Conservation (phyloP, 768 basidiomycete species). For the Lactarius sp. region DNA sequence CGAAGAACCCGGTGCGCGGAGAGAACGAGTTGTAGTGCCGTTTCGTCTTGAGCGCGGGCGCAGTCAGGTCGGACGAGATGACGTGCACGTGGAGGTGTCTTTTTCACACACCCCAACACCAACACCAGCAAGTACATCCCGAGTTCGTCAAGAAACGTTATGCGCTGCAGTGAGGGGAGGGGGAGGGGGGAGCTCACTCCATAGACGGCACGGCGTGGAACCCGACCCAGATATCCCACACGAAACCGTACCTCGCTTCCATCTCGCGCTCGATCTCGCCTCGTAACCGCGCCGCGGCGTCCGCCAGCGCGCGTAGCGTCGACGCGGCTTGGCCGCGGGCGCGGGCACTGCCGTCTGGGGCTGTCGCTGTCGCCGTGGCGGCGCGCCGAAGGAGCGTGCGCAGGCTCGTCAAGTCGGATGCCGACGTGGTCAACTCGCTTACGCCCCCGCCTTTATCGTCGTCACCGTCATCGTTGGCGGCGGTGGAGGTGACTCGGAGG, state of each 20-base stretch:
- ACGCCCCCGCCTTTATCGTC: too few relatives aligned
- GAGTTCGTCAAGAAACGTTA: too few relatives aligned
- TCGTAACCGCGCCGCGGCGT: slow-evolving; percentile 52
- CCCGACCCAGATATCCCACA: slow-evolving; percentile 73
- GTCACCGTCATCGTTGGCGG: neutral
- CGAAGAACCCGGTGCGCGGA: slow-evolving; percentile 78
- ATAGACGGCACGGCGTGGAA: slow-evolving; percentile 86
- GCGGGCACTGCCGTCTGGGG: too few relatives aligned
- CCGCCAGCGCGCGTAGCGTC: slow-evolving; percentile 47
- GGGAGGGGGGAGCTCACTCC: slow-evolving; percentile 53
- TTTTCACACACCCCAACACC: too few relatives aligned
- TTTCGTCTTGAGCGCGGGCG: slow-evolving; percentile 72
- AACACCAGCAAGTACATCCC: too few relatives aligned
- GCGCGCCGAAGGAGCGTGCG: slow-evolving; percentile 30
- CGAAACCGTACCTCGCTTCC: slow-evolving; percentile 64
- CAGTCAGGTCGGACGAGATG: slow-evolving; percentile 71
- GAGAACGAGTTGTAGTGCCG: slow-evolving; percentile 92
- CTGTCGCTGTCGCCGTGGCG: slow-evolving; percentile 35
- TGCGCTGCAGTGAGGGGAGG: neutral
- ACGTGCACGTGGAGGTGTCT: slow-evolving; percentile 87
- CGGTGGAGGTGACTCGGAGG: slow-evolving; percentile 31
- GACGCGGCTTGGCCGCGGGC: neutral
- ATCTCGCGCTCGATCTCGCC: slow-evolving; percentile 75
- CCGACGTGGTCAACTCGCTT: slow-evolving; percentile 20
- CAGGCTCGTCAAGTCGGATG: slow-evolving; percentile 1